Evolutionary conservation across 345 rosid species (phyloP), one percentile per base, ranked within the genome.

Genomic region (Eucalyptus pumila): DNA sequence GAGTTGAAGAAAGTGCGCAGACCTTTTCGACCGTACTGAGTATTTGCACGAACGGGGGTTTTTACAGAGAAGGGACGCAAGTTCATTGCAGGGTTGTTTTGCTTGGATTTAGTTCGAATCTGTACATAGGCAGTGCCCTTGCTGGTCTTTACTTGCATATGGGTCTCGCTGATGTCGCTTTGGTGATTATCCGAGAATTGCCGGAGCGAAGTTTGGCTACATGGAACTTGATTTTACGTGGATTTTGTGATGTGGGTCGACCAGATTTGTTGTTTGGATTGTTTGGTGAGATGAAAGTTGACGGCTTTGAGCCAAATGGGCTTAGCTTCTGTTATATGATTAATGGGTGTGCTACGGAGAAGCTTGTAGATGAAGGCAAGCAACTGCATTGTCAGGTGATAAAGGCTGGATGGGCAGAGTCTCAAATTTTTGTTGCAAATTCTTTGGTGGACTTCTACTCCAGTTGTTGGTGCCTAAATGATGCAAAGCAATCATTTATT

Each of bases 361-460:
- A 45, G 92, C 92, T 94, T 91, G 76, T 91, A 2, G 54, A 60
- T 88, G 97, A 95, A 96, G 98, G 98, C 88, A 93, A 89, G 92
- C 96, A 95, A 89, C 90, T 96, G 89, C 98, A 96, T 91, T 91
- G 93, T 48, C 92, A 90, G 88, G 94, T 93, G 91, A 89, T 94
- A 80, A 95, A 94, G 93, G 91, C 90, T 86, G 98, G 97, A 62
- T 95, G 94, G 94, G 90, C 51, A 45, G 89, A 86, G 69, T 91
- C 90, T 32, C 93, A 94, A 91, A 50, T 93, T 62, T 97, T 95
- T 86, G 92, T 95, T 37, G 95, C 93, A 72, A 97, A 95, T 94
- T 94, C 92, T 48, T 90, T 97, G 37, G 96, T 96, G 89, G 98
- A 96, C 87, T 94, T 94, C 58, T 95, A 96, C 92, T 94, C 97